Evolutionary conservation across 768 basidiomycete species (phyloP), one percentile per base, ranked within the genome.

Genomic region (Lactifluus pinguis): DNA sequence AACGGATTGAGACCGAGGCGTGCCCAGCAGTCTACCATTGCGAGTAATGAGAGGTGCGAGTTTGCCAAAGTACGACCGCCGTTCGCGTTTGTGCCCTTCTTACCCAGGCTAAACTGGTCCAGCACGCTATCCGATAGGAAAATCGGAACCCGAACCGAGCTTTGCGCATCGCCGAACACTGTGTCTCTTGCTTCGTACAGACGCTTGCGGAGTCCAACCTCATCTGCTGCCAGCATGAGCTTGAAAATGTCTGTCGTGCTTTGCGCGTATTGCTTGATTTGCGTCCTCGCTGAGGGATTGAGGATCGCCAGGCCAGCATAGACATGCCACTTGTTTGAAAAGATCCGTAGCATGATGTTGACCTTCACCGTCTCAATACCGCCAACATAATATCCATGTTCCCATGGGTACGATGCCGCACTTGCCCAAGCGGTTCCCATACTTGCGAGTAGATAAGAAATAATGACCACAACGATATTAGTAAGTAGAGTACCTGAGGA

Each of bases 1-100:
- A 90, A 95, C 0, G 97, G 97, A 56, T 89, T 83, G 69, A 97
- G 94, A 0, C 78, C 76, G 54, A 98, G 83, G 53, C 82, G 81
- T 8, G 91, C 87, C 97, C 97, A 99, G 68, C 91, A 95, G 73
- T 99, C 97, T 19, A 98, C 97, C 94, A 99, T 98, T 15, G 95
- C 94, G 51, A 98, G 83, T 8, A 99, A 79, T 9, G 92, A 86
- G 57, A 98, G 83, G 71, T 99, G 95, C 1, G 92, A 95, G 71
- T 98, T 98, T 8, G 82, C 82, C 8, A 79, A 75, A 61, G 79
- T 78, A 57, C 65, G 65, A 67, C 65, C 10, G 21, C 49, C 42
- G 53, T 60, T 63, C 30, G 63, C 52, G 14, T 56, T 42, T 9
- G 54, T 15, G 4, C 29, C 59, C 56, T 68, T 70, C 53, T 76